phyloP scores from a whole-genome alignment of 179 eudicot genomes.

The Sideroxylon spinosum region DNA sequence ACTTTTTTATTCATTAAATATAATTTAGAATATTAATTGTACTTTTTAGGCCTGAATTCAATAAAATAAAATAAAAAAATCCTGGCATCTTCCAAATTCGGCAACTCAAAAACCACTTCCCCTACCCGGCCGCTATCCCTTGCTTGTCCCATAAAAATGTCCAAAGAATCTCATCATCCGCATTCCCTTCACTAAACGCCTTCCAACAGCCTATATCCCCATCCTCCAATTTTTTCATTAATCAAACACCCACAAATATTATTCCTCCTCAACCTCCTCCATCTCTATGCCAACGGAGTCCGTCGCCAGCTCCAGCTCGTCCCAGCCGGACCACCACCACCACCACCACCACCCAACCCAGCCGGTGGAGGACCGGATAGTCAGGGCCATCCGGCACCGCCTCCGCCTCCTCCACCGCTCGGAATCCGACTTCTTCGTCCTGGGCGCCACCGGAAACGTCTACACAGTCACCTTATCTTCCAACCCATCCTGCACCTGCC shows the following conservation, averaged over 20 bases:
- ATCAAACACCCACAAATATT: not conserved
- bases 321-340: slow-evolving; percentile 17
- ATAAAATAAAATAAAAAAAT: too few relatives aligned
- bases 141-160: slow-evolving; percentile 36
- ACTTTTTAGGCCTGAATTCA: too few relatives aligned
- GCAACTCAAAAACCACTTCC: slow-evolving; percentile 3
- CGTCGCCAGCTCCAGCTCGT: slow-evolving; percentile 32
- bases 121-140: slow-evolving; percentile 26
- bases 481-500: slow-evolving; percentile 71
- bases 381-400: slow-evolving; percentile 62
- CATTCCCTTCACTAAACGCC: slow-evolving; percentile 17
- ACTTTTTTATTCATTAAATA: too few relatives aligned
- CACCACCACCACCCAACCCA: slow-evolving; percentile 23
- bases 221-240: too few relatives aligned
- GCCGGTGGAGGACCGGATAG: slow-evolving; percentile 48
- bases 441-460: slow-evolving; percentile 87
- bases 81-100: slow-evolving; percentile 33
- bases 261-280: slow-evolving; percentile 10
- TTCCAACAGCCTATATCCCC: not conserved
- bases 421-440: slow-evolving; percentile 56
- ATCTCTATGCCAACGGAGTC: slow-evolving; percentile 32
- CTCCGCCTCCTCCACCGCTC: slow-evolving; percentile 72
- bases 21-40: too few relatives aligned
- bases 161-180: slow-evolving; percentile 42
- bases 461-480: slow-evolving; percentile 58